These are phyloP conservation scores for Oryza glumipatula DNA, from an alignment of 176 grass and related monocot species.

Conservation along the genomic window DNA sequence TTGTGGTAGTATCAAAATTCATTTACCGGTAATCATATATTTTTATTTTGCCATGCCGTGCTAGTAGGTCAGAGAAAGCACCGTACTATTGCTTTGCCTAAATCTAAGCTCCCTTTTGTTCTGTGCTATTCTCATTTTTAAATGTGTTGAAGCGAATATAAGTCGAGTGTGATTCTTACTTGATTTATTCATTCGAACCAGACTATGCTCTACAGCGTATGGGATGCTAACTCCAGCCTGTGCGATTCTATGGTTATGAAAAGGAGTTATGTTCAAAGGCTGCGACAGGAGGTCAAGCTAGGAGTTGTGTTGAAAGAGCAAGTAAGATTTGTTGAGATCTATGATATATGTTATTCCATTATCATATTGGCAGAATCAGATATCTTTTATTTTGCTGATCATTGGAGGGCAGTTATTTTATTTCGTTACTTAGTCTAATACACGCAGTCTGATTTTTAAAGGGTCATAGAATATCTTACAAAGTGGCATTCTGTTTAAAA, in stretches of 20 bases:
- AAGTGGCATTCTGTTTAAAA: constrained; percentile 29
- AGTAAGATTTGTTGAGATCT: constrained; percentile 61
- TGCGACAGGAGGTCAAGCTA: constrained; percentile 73
- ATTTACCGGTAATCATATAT: neutral
- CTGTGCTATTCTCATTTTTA: constrained; percentile 14
- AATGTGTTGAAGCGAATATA: constrained; percentile 27
- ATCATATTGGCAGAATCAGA: neutral
- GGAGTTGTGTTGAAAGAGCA: constrained; percentile 67
- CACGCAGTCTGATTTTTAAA: neutral
- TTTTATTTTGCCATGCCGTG: neutral
- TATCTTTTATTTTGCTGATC: constrained; percentile 12
- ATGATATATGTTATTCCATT: constrained; percentile 19
- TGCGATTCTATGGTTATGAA: constrained; percentile 68
- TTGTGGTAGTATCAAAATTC: constrained; percentile 18
- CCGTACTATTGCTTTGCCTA: constrained; percentile 11
- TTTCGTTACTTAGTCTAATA: constrained; percentile 11
- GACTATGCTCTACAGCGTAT: constrained; percentile 74
- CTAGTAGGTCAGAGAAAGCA: neutral
- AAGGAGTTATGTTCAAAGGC: constrained; percentile 63
- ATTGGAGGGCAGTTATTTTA: neutral
- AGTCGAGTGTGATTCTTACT: constrained; percentile 39
- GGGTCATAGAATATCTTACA: constrained; percentile 8
- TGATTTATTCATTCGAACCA: constrained; percentile 64
- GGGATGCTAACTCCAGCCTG: constrained; percentile 64
- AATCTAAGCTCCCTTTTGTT: constrained; percentile 24